phyloP scores from a whole-genome alignment of 768 basidiomycete species.

The Termitomyces sp. region DNA sequence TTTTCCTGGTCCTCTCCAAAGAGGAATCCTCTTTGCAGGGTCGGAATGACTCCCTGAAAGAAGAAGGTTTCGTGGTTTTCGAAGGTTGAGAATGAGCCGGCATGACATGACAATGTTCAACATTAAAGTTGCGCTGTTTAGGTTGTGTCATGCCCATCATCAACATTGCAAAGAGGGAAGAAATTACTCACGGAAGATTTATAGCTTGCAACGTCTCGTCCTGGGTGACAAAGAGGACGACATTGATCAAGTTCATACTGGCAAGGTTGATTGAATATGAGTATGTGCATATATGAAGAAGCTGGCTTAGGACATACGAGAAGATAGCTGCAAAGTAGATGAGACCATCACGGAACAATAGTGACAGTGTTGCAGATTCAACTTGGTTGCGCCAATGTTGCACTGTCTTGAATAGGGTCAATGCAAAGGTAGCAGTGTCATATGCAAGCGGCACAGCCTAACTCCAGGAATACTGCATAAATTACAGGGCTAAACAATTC shows the following conservation, averaged over 20 bases:
- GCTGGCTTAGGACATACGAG: not conserved
- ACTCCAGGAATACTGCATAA: too few relatives aligned
- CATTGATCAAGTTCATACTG: constrained; percentile 18
- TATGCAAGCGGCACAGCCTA: not conserved
- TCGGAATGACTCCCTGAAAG: not conserved
- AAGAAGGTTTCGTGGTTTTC: constrained; percentile 6
- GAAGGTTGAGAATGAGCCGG: constrained; percentile 18
- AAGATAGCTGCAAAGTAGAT: constrained; percentile 22
- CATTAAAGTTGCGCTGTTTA: constrained; percentile 16
- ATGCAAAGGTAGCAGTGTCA: constrained; percentile 14
- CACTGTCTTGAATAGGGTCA: constrained; percentile 6
- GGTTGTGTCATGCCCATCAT: not conserved
- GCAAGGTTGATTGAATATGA: not conserved
- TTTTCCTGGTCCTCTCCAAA: constrained; percentile 4
- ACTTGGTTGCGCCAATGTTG: constrained; percentile 3
- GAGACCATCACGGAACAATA: constrained; percentile 16
- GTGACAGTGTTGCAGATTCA: not conserved
- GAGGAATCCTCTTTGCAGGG: not conserved
- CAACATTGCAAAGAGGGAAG: not conserved
- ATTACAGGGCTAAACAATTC: too few relatives aligned
- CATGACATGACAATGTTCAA: constrained; percentile 19
- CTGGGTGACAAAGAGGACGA: constrained; percentile 16
- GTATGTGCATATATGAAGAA: too few relatives aligned
- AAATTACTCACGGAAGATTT: constrained; percentile 15
- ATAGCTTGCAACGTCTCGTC: constrained; percentile 9